Conservation (phyloP, 352 stramenopile genomes). For the Blastocystis sp. region DNA sequence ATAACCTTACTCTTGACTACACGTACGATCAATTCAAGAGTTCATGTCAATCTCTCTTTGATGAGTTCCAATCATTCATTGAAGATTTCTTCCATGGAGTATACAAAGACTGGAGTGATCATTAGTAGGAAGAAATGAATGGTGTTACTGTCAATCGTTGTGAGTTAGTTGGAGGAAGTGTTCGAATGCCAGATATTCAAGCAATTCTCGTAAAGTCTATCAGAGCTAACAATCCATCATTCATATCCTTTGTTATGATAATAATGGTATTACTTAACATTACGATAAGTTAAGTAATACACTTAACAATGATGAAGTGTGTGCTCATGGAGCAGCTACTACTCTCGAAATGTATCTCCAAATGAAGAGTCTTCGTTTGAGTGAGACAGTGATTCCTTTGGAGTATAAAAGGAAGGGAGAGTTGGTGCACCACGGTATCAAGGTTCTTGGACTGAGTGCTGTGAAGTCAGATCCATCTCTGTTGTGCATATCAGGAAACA, state of each 20-base stretch:
- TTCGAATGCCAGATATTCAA: not conserved
- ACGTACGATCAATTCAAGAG: not conserved
- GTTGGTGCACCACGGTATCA: not conserved
- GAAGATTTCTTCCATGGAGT: not conserved
- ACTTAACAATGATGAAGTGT: not conserved
- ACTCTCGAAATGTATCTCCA: no score
- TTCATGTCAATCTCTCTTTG: not conserved
- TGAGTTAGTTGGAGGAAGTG: not conserved
- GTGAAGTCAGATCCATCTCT: not conserved
- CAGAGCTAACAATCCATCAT: not conserved
- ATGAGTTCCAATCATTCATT: not conserved
- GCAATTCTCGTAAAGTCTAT: not conserved
- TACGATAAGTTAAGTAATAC: not conserved
- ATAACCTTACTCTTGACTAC: not conserved
- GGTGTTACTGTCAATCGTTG: not conserved
- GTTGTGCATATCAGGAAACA: not conserved
- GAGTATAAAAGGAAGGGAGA: not conserved
- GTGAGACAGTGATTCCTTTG: not conserved
- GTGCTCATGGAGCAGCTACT: not conserved
- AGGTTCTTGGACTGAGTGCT: not conserved
- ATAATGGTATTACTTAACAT: not conserved
- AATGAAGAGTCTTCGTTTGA: no score
- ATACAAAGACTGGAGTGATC: not conserved
- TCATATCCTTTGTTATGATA: conserved; percentile 34
- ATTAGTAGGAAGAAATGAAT: conserved; percentile 3